Conservation (phyloP, 2,329 filamentous ascomycete genomes). For the Diaporthe velutina region DNA sequence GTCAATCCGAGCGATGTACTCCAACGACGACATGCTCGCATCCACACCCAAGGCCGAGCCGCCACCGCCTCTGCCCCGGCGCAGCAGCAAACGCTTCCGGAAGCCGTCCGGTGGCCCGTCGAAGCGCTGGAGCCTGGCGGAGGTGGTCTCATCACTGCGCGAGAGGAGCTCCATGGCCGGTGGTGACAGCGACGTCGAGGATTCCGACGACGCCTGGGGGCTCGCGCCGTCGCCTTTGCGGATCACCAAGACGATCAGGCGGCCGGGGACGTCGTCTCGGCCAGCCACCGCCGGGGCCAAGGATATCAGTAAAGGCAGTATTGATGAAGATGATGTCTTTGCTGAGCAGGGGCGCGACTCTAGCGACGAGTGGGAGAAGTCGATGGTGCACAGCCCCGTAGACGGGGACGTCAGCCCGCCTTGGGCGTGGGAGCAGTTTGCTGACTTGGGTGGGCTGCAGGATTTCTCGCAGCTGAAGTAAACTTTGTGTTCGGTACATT, state of each 20-base stretch:
- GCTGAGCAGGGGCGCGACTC: conserved; percentile 5
- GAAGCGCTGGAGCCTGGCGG: conserved; percentile 37
- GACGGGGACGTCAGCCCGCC: conserved; percentile 32
- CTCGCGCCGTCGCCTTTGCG: conserved; percentile 32
- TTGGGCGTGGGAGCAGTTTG: conserved; percentile 38
- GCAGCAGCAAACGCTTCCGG: conserved; percentile 36
- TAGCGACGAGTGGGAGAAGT: conserved; percentile 31
- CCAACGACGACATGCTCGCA: conserved; percentile 37
- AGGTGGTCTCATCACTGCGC: conserved; percentile 30
- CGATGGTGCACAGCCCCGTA: conserved; percentile 24
- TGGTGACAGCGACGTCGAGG: conserved; percentile 18
- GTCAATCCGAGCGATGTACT: conserved; percentile 28
- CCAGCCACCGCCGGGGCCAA: background rate
- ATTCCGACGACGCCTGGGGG: background rate
- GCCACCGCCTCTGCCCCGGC: conserved; percentile 34
- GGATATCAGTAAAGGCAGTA: background rate
- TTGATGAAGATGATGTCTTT: background rate
- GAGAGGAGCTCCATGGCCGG: conserved; percentile 6
- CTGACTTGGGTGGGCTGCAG: conserved; percentile 38
- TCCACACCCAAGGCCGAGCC: background rate
- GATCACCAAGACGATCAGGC: conserved; percentile 4
- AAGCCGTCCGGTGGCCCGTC: background rate
- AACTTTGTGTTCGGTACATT: background rate
- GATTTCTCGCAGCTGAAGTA: conserved; percentile 19
- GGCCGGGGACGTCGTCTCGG: background rate